Conservation (phyloP, 352 stramenopile genomes). For the Blastocystis sp. region DNA sequence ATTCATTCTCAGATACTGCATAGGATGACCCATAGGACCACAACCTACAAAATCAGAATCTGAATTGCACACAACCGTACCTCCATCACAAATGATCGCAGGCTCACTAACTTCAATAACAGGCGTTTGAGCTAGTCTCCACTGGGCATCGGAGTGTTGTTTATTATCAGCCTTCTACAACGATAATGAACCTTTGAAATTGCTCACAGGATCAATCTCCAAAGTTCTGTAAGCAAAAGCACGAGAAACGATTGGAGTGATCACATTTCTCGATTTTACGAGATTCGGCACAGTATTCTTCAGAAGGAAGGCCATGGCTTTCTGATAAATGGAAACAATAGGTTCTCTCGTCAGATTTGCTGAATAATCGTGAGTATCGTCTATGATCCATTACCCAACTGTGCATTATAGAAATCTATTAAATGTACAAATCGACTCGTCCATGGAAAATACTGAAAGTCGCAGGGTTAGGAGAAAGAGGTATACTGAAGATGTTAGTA, state of each 20-base stretch:
- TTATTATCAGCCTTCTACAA: conserved; percentile 52
- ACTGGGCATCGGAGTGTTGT: conserved; percentile 56
- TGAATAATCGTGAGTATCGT: conserved; percentile 21
- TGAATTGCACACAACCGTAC: neutral
- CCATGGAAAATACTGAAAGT: conserved; percentile 45
- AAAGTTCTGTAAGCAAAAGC: conserved; percentile 49
- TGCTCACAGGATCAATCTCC: conserved; percentile 20
- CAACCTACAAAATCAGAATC: conserved; percentile 47
- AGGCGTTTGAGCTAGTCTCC: conserved; percentile 53
- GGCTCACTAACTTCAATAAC: conserved; percentile 62
- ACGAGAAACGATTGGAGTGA: conserved; percentile 18
- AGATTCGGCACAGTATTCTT: conserved; percentile 5
- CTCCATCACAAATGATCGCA: conserved; percentile 61
- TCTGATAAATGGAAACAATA: neutral
- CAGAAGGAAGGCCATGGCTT: conserved; percentile 38
- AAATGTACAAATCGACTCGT: conserved; percentile 17
- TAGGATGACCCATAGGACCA: conserved; percentile 57
- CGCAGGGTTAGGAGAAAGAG: conserved; percentile 26
- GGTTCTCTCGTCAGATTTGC: neutral
- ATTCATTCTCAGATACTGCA: conserved; percentile 62
- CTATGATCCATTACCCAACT: neutral
- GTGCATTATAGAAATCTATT: neutral
- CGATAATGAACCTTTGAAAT: neutral
- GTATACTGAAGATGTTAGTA: neutral
- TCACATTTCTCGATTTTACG: conserved; percentile 33